Percentiles rank a stretch among this genome's conserved stretches.
Conservation (phyloP, 306 rosid species). For the Cucumis hystrix region DNA sequence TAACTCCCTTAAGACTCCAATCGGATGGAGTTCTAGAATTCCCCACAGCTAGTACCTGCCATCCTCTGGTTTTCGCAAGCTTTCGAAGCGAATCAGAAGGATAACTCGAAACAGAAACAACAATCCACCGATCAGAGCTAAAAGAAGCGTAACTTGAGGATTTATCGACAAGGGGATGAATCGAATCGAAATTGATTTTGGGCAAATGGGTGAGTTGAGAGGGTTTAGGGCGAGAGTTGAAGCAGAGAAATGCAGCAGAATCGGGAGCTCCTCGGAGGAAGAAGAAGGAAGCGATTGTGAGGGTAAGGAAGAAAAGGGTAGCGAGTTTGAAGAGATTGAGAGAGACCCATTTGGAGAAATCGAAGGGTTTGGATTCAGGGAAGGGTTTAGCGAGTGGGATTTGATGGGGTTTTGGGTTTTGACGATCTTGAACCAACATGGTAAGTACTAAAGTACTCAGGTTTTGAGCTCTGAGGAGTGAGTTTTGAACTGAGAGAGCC, state of each 20-base stretch:
- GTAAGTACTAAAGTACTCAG: not conserved
- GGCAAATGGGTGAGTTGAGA: slow-evolving; percentile 55
- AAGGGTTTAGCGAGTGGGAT: slow-evolving; percentile 6
- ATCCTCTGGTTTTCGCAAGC: slow-evolving; percentile 54
- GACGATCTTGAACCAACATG: slow-evolving; percentile 28
- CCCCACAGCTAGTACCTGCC: slow-evolving; percentile 87
- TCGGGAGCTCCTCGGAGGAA: slow-evolving; percentile 29
- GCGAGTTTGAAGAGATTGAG: slow-evolving; percentile 16
- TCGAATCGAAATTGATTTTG: slow-evolving; percentile 34
- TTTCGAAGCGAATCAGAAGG: slow-evolving; percentile 53
- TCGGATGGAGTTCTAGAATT: slow-evolving; percentile 68
- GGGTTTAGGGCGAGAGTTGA: slow-evolving; percentile 41
- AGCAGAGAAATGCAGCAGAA: slow-evolving; percentile 75
- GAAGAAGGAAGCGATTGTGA: slow-evolving; percentile 22
- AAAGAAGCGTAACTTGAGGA: slow-evolving; percentile 42
- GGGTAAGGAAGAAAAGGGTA: slow-evolving; percentile 12
- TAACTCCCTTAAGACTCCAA: slow-evolving; percentile 82
- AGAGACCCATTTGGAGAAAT: slow-evolving; percentile 18
- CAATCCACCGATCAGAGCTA: slow-evolving; percentile 67
- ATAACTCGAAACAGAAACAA: slow-evolving; percentile 59
- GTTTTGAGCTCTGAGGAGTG: not conserved
- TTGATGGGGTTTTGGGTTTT: slow-evolving; percentile 10
- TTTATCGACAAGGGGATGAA: slow-evolving; percentile 34
- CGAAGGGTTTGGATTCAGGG: slow-evolving; percentile 10
- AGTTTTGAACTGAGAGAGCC: not conserved